Base-by-base conservation (phyloP, 768 basidiomycete species). In the Suillus sp. region DNA sequence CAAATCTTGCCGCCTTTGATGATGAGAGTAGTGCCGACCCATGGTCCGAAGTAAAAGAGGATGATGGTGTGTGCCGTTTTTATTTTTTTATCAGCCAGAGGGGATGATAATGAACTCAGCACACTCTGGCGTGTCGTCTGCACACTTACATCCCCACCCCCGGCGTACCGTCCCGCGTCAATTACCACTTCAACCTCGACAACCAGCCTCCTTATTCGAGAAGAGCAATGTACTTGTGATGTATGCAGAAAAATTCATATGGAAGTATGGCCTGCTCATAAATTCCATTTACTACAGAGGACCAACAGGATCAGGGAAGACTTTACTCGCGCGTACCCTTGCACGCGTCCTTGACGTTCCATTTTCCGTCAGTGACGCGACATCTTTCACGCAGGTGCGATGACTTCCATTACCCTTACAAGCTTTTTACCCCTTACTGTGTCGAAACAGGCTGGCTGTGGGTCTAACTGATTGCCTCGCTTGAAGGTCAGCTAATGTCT, bases 221-320 rank as follows among this genome's bases (percentile, higher is more conserved):
- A 99, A 99, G 82, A 95, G 93, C 69, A 99, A 99, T 72, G 93
- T 98, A 3, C 78, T 99, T 48, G 89, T 98, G 63, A 84, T 99
- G 95, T 95, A 72, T 68, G 84, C 77, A 40, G 60, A 11, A 18
- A 25, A 51, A 42, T 58, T 64, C 35, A 59, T 18, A 13, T 40
- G 27, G 64, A 60, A 61, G 43, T 62, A 62, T 61, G 45, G 38
- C 35, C 9, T 55, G 3, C 37, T 59, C 66, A 59, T 18, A 11
- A 68, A 64, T 53, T 67, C 40, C 50, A 27, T 55, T 58, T 58
- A 22, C 38, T 57, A 60, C 53, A 90, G 92, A 69, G 93, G 93
- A 38, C 93, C 93, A 20, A 94, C 93, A 60, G 92, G 93, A 62
- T 93, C 92, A 60, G 92, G 91, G 25, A 98, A 98, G 78, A 97